Percentiles rank a stretch among this genome's conserved stretches.
Conservation (phyloP, 2,329 filamentous ascomycete genomes). For the Diplodia mutila region DNA sequence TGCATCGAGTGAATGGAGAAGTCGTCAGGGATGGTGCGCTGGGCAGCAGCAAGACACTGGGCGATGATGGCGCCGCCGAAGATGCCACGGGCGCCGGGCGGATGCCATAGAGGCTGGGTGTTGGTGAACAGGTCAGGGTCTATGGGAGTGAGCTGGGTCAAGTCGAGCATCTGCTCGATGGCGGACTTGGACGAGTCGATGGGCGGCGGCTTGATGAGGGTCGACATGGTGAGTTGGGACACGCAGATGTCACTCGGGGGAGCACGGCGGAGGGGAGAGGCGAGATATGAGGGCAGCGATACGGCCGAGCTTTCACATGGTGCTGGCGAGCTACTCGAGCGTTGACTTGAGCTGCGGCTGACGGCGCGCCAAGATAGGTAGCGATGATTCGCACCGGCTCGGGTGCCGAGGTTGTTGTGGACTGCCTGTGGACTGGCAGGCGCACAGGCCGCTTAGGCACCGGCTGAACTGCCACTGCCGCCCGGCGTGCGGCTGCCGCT, state of each 20-base stretch:
- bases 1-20: slow-evolving; percentile 96
- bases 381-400: slow-evolving; percentile 2
- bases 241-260: neutral
- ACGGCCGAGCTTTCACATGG: slow-evolving; percentile 19
- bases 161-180: slow-evolving; percentile 87
- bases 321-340: neutral
- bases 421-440: neutral
- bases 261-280: neutral
- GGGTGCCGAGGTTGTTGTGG: neutral
- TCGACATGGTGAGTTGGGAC: slow-evolving; percentile 52
- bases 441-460: neutral
- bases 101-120: slow-evolving; percentile 87
- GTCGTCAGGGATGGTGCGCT: slow-evolving; percentile 78
- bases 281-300: neutral
- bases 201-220: slow-evolving; percentile 75
- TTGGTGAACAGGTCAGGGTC: slow-evolving; percentile 93
- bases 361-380: neutral
- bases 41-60: slow-evolving; percentile 84
- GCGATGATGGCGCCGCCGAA: slow-evolving; percentile 93
- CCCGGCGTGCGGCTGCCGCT: neutral
- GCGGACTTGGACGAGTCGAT: slow-evolving; percentile 71
- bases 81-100: slow-evolving; percentile 87
- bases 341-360: neutral
- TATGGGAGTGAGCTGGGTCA: slow-evolving; percentile 77
- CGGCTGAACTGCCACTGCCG: neutral